phyloP scores from a whole-genome alignment of 2,329 filamentous ascomycete genomes.

The Periconia sp. region DNA sequence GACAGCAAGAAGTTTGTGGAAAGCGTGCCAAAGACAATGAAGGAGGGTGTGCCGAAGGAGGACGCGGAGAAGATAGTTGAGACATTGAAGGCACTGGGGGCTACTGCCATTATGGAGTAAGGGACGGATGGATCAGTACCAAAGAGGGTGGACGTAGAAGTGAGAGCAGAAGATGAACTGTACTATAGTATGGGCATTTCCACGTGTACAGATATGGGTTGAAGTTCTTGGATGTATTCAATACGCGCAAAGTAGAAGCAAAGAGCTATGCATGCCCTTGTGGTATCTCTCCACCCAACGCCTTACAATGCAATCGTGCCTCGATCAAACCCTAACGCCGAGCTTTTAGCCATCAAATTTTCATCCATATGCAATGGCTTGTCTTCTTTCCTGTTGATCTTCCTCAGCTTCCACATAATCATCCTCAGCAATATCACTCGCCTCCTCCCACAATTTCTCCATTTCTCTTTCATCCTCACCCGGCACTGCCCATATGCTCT shows the following conservation, averaged over 20 bases:
- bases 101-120: slow-evolving; percentile 89
- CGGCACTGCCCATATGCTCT: slow-evolving; percentile 90
- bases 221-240: slow-evolving; percentile 37
- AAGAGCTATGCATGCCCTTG: slow-evolving; percentile 18
- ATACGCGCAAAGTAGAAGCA: slow-evolving; percentile 28
- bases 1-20: slow-evolving; percentile 99
- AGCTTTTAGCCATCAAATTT: neutral
- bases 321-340: neutral
- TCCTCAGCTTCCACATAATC: slow-evolving; percentile 79
- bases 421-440: slow-evolving; percentile 85
- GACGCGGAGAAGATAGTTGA: slow-evolving; percentile 99
- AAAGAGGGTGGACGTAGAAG: no score
- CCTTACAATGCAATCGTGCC: slow-evolving; percentile 31
- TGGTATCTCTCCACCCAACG: slow-evolving; percentile 42
- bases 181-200: slow-evolving; percentile 43
- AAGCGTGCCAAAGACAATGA: slow-evolving; percentile 96
- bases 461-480: slow-evolving; percentile 69
- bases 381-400: slow-evolving; percentile 65
- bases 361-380: slow-evolving; percentile 52
- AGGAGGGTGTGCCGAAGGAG: slow-evolving; percentile 98
- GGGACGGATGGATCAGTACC: no score
- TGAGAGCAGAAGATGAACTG: slow-evolving; percentile 16
- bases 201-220: slow-evolving; percentile 46
- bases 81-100: slow-evolving; percentile 90
- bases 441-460: slow-evolving; percentile 83